Evolutionary conservation across 352 stramenopile species (phyloP), one percentile per base, ranked within the genome.

Genomic region (Chrysophaeum taylorii): DNA sequence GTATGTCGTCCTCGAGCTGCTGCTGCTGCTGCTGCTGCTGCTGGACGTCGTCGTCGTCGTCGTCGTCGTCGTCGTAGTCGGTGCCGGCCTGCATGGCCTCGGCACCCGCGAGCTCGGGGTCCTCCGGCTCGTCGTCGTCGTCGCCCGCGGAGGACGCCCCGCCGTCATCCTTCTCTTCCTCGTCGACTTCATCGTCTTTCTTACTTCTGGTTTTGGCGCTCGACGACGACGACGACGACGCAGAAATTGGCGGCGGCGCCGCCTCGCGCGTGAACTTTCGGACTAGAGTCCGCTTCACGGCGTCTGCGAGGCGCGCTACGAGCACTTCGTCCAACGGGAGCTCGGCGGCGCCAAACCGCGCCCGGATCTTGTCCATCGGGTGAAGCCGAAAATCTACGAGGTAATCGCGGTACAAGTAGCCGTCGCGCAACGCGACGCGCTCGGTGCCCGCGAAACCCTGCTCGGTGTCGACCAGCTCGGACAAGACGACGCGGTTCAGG

Each of bases 391-490:
- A 79, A 31, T 85, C 87, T 27, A 99, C 90, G 54, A 89, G 91
- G 82, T 99, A 99, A 70, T 96, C 90, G 35, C 95, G 89, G 92
- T 94, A 99, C 48, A 89, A 72, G 67, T 86, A 87, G 52, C 63
- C 68, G 27, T 72, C 74, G 41, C 70, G 64, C 45, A 78, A 71
- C 70, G 81, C 57, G 50, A 98, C 87, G 52, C 87, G 81, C 74
- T 98, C 94, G 73, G 85, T 85, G 25, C 98, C 90, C 27, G 82
- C 80, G 70, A 98, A 86, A 72, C 93, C 93, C 42, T 87, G 78
- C n/a, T 88, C 77, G 75, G 91, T 92, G 68, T 83, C 71, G 54
- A 98, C 86, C 7, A 99, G 82, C 74, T 96, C 89, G 27, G 87
- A 89, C 15, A 99, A 82, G 21, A 90, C 85, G 41, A 98, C 81